Percentiles rank a stretch among this genome's conserved stretches.
Evolutionary conservation across 768 basidiomycete genomes (phyloP).

Genomic region (Hortiboletus campestris): DNA sequence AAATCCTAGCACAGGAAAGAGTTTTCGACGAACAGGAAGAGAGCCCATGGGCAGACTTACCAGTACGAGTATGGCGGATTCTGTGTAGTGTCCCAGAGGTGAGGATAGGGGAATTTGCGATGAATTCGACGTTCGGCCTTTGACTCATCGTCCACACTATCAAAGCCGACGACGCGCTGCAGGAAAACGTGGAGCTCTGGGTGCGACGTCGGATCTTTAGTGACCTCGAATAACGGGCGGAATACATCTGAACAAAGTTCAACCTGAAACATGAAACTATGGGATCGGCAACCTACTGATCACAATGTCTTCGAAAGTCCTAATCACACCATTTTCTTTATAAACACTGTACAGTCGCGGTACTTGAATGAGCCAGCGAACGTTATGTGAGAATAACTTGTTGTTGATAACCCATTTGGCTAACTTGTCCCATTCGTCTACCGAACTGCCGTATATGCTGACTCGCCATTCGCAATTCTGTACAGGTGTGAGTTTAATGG

Average conservation of each 20-base stretch:
- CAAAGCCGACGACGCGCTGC: slow-evolving; percentile 94
- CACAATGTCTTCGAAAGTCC: slow-evolving; percentile 90
- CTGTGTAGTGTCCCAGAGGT: slow-evolving; percentile 83
- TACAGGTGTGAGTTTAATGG: neutral
- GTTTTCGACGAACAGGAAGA: slow-evolving; percentile 4
- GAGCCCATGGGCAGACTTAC: slow-evolving; percentile 40
- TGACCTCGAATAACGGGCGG: slow-evolving; percentile 92
- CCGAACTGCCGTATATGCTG: slow-evolving; percentile 85
- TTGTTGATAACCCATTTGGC: slow-evolving; percentile 96
- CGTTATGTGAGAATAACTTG: slow-evolving; percentile 94
- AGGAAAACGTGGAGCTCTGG: slow-evolving; percentile 95
- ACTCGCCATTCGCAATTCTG: slow-evolving; percentile 97
- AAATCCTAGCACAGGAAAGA: slow-evolving; percentile 56
- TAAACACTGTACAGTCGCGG: slow-evolving; percentile 95
- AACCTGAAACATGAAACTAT: neutral
- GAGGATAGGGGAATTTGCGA: slow-evolving; percentile 91
- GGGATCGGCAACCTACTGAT: slow-evolving; percentile 56
- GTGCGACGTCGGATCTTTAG: slow-evolving; percentile 82
- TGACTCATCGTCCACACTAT: slow-evolving; percentile 98
- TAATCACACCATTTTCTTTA: slow-evolving; percentile 79
- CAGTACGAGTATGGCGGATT: slow-evolving; percentile 97
- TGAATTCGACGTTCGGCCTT: slow-evolving; percentile 90
- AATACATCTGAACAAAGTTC: slow-evolving; percentile 69
- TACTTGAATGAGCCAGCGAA: slow-evolving; percentile 95
- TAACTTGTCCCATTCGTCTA: slow-evolving; percentile 94